Evolutionary conservation across 192 early-diverging fungal species (phyloP).

Genomic region (Podila horticola): DNA sequence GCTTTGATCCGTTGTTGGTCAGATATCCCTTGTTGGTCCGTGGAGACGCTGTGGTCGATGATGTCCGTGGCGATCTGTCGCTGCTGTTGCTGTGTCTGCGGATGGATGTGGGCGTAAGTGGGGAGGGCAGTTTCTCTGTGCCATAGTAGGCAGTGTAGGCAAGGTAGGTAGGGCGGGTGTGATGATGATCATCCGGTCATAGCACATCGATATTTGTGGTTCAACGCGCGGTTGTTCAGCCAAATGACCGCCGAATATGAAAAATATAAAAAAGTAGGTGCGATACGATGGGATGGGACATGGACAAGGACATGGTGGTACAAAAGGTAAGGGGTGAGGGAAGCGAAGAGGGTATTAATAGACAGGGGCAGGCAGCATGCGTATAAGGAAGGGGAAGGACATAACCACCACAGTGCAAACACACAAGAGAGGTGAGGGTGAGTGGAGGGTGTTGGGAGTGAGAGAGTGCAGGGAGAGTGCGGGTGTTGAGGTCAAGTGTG

Average conservation of each 20-base stretch:
- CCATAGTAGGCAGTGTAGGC: too few species aligned
- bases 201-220: too few species aligned
- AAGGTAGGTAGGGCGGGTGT: too few species aligned
- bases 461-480: background rate
- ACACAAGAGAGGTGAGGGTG: background rate
- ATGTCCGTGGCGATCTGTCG: constrained; percentile 9
- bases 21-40: background rate
- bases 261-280: too few species aligned
- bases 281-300: too few species aligned
- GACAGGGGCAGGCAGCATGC: too few species aligned
- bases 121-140: background rate
- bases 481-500: too few species aligned
- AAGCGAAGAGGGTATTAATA: too few species aligned
- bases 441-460: background rate
- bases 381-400: constrained; percentile 1
- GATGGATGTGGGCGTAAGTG: constrained; percentile 13
- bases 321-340: too few species aligned
- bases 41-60: constrained; percentile 1
- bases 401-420: constrained; percentile 1
- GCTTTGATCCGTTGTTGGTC: background rate
- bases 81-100: constrained; percentile 13
- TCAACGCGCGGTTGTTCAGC: background rate
- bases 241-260: too few species aligned
- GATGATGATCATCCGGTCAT: too few species aligned
- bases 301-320: too few species aligned